A percentile compares a stretch with the other conserved stretches of the same genome.
These are phyloP conservation scores for Wickerhamomyces subpelliculosus DNA, from an alignment of 805 yeast genomes.

Conservation along the genomic window DNA sequence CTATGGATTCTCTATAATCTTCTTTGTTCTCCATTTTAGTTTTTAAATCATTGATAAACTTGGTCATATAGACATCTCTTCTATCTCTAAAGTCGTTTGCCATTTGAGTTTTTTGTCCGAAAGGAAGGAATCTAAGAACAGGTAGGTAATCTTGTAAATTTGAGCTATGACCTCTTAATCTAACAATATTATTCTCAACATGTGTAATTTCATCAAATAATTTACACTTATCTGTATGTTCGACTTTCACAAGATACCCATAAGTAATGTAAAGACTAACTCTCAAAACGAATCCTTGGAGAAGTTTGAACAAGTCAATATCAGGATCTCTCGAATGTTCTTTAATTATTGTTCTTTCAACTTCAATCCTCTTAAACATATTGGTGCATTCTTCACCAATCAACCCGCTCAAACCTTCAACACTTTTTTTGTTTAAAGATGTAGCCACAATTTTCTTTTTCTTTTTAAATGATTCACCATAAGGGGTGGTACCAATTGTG, in stretches of 20 bases:
- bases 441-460: constrained; percentile 43
- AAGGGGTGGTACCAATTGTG: constrained; percentile 63
- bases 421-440: constrained; percentile 31
- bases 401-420: constrained; percentile 24
- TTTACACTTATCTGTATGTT: constrained; percentile 23
- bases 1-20: constrained; percentile 25
- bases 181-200: constrained; percentile 51
- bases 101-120: constrained; percentile 10
- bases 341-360: constrained; percentile 5
- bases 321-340: constrained; percentile 23
- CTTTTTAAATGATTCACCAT: constrained; percentile 36
- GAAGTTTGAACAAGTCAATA: constrained; percentile 30
- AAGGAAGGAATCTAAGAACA: constrained; percentile 27
- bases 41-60: constrained; percentile 26
- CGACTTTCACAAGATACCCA: constrained; percentile 42
- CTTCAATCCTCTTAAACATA: constrained; percentile 17
- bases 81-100: constrained; percentile 30
- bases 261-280: constrained; percentile 46
- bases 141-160: constrained; percentile 52
- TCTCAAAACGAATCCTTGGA: constrained; percentile 46
- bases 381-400: constrained; percentile 34
- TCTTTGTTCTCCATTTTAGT: constrained; percentile 19
- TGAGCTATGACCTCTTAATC: constrained; percentile 50
- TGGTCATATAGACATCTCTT: constrained; percentile 43
- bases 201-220: constrained; percentile 45